Conservation (phyloP, 441 rosid species). For the Erodium chrysanthum region DNA sequence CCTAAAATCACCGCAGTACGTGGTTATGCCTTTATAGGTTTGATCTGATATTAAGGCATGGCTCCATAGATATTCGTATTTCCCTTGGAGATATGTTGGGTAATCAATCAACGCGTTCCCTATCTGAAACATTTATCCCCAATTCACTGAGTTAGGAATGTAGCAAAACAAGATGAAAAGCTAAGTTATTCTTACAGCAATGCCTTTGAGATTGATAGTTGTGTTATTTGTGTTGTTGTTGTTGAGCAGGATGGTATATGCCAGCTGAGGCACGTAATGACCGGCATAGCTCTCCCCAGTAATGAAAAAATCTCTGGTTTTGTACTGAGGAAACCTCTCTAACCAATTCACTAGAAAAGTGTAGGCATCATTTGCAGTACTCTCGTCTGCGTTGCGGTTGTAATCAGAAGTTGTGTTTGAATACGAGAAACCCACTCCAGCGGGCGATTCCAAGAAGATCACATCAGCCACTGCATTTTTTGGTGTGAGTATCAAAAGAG, state of each 20-base stretch:
- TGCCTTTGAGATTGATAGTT: slow-evolving; percentile 29
- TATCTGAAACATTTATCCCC: slow-evolving; percentile 19
- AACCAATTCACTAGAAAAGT: slow-evolving; percentile 28
- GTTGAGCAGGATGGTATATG: slow-evolving; percentile 21
- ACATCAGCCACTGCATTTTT: slow-evolving; percentile 23
- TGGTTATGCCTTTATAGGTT: slow-evolving; percentile 17
- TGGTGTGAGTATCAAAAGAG: not conserved
- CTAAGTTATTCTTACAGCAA: slow-evolving; percentile 20
- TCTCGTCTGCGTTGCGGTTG: slow-evolving; percentile 16
- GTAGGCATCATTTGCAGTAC: slow-evolving; percentile 24
- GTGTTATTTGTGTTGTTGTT: slow-evolving; percentile 21
- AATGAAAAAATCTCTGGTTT: slow-evolving; percentile 27
- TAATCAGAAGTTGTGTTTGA: slow-evolving; percentile 27
- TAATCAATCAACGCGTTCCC: slow-evolving; percentile 32
- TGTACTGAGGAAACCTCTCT: slow-evolving; percentile 35
- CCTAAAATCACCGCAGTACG: slow-evolving; percentile 18
- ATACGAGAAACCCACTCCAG: slow-evolving; percentile 35
- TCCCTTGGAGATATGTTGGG: not conserved
- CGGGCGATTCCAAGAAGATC: slow-evolving; percentile 32
- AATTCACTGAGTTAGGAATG: not conserved
- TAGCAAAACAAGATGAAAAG: not conserved
- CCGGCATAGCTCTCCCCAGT: slow-evolving; percentile 36
- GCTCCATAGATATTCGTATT: slow-evolving; percentile 20
- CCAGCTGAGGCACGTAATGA: slow-evolving; percentile 35
- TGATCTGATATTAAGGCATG: slow-evolving; percentile 31